Evolutionary conservation across 2,329 filamentous ascomycete genomes (phyloP).

Genomic region (Blumeria hordei): DNA sequence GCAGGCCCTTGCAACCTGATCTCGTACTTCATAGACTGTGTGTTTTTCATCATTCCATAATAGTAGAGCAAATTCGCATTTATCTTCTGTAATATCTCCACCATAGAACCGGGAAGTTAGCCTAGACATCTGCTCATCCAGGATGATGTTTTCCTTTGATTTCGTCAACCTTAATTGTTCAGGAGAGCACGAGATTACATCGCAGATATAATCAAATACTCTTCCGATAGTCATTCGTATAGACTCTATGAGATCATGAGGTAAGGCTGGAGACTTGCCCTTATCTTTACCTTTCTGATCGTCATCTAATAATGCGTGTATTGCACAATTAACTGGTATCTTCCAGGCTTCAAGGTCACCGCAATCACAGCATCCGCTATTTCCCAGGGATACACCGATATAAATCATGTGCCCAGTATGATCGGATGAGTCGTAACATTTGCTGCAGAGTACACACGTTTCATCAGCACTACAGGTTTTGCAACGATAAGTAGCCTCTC

Average conservation of each 20-base stretch:
- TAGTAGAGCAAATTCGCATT: conserved; percentile 59
- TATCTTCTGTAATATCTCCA: conserved; percentile 33
- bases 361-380: conserved; percentile 92
- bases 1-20: conserved; percentile 80
- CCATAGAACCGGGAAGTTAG: conserved; percentile 53
- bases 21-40: conserved; percentile 70
- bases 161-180: conserved; percentile 80
- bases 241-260: conserved; percentile 49
- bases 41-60: conserved; percentile 99
- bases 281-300: conserved; percentile 26
- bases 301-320: conserved; percentile 47
- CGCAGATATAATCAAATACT: conserved; percentile 82
- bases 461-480: conserved; percentile 87
- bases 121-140: conserved; percentile 61
- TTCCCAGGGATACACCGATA: conserved; percentile 68
- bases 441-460: conserved; percentile 81
- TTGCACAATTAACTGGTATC: conserved; percentile 69
- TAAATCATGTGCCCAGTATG: conserved; percentile 83
- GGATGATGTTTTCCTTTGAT: conserved; percentile 52
- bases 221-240: conserved; percentile 71
- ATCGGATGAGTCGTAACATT: conserved; percentile 87
- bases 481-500: conserved; percentile 85
- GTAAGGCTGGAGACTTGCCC: conserved; percentile 35
- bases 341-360: conserved; percentile 91
- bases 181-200: conserved; percentile 92